Evolutionary conservation across 2,329 filamentous ascomycete species (phyloP).

Genomic region (Colletotrichum simmondsii): DNA sequence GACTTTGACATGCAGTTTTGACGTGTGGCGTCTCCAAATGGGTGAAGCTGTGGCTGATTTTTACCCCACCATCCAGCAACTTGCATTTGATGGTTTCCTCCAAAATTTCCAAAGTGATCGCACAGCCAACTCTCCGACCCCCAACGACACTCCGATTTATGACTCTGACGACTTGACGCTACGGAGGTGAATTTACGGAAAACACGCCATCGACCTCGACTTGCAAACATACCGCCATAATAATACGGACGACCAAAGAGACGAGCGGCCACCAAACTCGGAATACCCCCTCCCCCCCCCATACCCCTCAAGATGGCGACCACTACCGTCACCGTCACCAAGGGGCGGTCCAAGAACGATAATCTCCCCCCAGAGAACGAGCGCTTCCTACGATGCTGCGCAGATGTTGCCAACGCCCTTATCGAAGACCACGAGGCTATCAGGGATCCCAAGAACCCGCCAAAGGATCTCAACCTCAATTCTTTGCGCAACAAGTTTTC

Average conservation of each 20-base stretch:
- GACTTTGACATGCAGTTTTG: neutral
- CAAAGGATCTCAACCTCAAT: constrained; percentile 94
- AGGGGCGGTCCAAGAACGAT: constrained; percentile 74
- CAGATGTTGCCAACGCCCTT: constrained; percentile 91
- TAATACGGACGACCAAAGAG: neutral
- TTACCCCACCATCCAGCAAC: constrained; percentile 25
- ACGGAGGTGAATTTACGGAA: no score
- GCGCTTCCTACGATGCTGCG: constrained; percentile 91
- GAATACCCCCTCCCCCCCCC: neutral
- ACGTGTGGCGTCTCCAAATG: constrained; percentile 14
- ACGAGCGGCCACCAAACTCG: neutral
- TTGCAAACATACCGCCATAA: no score
- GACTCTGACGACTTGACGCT: constrained; percentile 8
- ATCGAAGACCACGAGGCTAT: constrained; percentile 93
- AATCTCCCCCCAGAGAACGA: constrained; percentile 93
- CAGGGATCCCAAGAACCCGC: constrained; percentile 76
- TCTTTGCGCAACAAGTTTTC: constrained; percentile 85
- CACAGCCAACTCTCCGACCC: neutral
- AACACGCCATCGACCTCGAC: neutral
- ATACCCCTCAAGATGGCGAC: constrained; percentile 48
- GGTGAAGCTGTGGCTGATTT: constrained; percentile 17
- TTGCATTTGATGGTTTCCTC: constrained; percentile 20
- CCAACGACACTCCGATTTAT: neutral
- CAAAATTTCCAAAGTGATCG: constrained; percentile 29
- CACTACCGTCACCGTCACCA: constrained; percentile 68